Percentiles rank a stretch among this genome's conserved stretches.
Evolutionary conservation across 2,329 filamentous ascomycete genomes (phyloP).

Genomic region (Paecilomyces fulvus): DNA sequence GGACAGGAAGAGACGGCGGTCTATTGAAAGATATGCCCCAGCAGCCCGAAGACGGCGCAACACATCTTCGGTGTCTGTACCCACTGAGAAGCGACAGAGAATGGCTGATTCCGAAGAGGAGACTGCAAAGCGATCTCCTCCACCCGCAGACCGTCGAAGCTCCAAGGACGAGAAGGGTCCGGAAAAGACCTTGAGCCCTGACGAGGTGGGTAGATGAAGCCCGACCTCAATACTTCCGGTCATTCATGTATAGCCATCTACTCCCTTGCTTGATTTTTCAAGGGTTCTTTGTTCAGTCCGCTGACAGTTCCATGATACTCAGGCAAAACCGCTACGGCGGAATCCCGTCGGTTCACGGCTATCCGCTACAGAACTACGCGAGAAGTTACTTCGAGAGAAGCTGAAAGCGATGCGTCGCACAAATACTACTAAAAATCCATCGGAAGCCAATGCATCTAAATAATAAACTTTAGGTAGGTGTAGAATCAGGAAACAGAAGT

Average conservation of each 20-base stretch:
- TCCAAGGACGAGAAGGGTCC: conserved; percentile 3
- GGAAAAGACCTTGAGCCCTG: conserved; percentile 7
- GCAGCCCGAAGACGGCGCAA: conserved; percentile 33
- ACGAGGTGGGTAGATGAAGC: conserved; percentile 25
- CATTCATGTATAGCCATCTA: background rate
- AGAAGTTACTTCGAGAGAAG: conserved; percentile 30
- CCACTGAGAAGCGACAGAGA: conserved; percentile 34
- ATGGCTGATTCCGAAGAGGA: conserved; percentile 30
- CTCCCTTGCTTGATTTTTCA: background rate
- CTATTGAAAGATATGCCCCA: conserved; percentile 38
- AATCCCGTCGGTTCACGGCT: conserved; percentile 12
- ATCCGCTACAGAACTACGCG: conserved; percentile 25
- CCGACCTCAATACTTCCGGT: conserved; percentile 3
- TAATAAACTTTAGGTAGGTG: background rate
- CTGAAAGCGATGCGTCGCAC: conserved; percentile 27
- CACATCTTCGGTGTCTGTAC: conserved; percentile 34
- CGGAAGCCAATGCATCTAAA: background rate
- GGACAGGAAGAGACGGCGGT: conserved; percentile 36
- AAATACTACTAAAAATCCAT: conserved; percentile 13
- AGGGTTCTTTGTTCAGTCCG: conserved; percentile 4
- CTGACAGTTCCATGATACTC: conserved; percentile 10
- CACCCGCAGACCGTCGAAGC: conserved; percentile 13
- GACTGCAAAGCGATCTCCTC: conserved; percentile 13
- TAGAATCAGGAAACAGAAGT: background rate
- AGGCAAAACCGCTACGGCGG: conserved; percentile 9